Base-by-base conservation (phyloP, 2,329 filamentous ascomycete species). In the Trichoderma hamatum region DNA sequence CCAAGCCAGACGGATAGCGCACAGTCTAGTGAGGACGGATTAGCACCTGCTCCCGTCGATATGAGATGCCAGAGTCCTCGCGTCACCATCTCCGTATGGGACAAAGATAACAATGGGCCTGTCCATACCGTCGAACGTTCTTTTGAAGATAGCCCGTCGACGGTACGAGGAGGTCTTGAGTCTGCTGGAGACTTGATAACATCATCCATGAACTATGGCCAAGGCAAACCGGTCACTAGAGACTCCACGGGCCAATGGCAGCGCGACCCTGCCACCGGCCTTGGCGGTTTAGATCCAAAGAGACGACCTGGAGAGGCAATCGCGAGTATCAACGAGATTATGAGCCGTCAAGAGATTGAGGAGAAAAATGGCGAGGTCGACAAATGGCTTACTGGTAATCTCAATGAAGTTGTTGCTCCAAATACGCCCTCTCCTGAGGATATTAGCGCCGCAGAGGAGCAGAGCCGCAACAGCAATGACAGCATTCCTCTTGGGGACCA, bases 41-140 rank as follows among this genome's bases (percentile, higher is more conserved):
- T 82, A 43, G 80, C 77, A 4, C 78, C 81, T 2, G 76, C 77
- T 55, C 73, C 79, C 10, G 73, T 79, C 61, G 73, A 78, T 65
- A 85, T 85, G 82, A 76, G 80, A 36, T 75, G 78, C 24, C 82
- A 81, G 70, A 88, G 86, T 73, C 86, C 86, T 7, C 82, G 82
- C 32, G 84, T 89, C 24, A 87, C 83, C 6, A 84, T 88, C 59
- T 88, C 86, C 1, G 78, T 86, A 71, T 88, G 84, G 84, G 85
- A 82, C 56, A 81, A 80, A 70, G 84, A 81, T 67, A 80, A 77
- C 52, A 75, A 74, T 43, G 75, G 74, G 26, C 76, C 78, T 0
- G 73, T 80, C 14, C 81, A 81, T 61, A 76, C 80, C 7, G 71
- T 82, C 43, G 82, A 84, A 70, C 80, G 80, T 16, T 74, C 77